These are phyloP conservation scores for Verticillium alfalfae DNA, from an alignment of 2,329 filamentous ascomycete species.

Conservation along the genomic window DNA sequence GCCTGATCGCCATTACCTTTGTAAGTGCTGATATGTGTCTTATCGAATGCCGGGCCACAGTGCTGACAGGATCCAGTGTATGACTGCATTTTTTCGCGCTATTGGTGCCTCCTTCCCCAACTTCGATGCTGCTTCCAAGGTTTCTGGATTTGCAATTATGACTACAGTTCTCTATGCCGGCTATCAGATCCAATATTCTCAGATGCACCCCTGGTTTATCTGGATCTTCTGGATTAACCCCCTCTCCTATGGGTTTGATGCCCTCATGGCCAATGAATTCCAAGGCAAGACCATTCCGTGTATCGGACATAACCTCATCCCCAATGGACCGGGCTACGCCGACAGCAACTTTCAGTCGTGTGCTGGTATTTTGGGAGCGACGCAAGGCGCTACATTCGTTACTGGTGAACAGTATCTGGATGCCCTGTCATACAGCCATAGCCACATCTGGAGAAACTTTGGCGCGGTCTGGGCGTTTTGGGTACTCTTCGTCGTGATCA, in stretches of 20 bases:
- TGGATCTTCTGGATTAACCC: slow-evolving; percentile 65
- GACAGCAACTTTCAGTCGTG: slow-evolving; percentile 42
- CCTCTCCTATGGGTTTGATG: slow-evolving; percentile 64
- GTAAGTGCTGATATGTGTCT: slow-evolving; percentile 22
- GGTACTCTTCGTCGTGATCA: slow-evolving; percentile 52
- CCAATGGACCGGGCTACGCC: slow-evolving; percentile 41
- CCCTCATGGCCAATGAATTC: slow-evolving; percentile 67
- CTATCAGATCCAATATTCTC: slow-evolving; percentile 54
- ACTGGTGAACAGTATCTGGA: slow-evolving; percentile 54
- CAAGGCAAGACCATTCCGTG: slow-evolving; percentile 49
- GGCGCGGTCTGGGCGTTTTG: slow-evolving; percentile 61
- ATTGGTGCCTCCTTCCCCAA: slow-evolving; percentile 50
- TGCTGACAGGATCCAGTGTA: slow-evolving; percentile 23
- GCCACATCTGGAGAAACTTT: slow-evolving; percentile 54
- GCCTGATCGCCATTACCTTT: slow-evolving; percentile 46
- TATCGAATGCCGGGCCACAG: neutral
- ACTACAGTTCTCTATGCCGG: slow-evolving; percentile 57
- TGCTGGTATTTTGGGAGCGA: slow-evolving; percentile 52
- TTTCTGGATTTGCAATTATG: slow-evolving; percentile 43
- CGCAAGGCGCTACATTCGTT: slow-evolving; percentile 39
- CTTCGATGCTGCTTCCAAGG: slow-evolving; percentile 55
- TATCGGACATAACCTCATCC: slow-evolving; percentile 42
- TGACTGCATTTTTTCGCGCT: slow-evolving; percentile 54
- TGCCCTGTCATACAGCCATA: slow-evolving; percentile 46
- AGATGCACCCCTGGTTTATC: slow-evolving; percentile 59